phyloP scores from a whole-genome alignment of 2,329 filamentous ascomycete species.

The Arthrobotrys conoides region DNA sequence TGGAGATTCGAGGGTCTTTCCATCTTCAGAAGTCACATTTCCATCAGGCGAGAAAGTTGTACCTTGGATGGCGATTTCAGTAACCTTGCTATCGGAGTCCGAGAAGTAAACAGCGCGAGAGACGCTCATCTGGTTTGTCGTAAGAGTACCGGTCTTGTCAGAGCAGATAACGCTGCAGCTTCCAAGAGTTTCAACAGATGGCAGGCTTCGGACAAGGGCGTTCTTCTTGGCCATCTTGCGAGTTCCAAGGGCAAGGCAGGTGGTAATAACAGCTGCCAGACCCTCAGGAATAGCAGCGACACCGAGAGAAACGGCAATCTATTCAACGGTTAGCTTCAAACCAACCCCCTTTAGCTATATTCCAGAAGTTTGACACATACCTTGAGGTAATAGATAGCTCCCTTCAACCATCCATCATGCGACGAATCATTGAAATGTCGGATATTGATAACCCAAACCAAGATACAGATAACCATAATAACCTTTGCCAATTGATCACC shows the following conservation, averaged over 20 bases:
- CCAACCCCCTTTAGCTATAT: neutral
- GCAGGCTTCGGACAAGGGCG: conserved; percentile 93
- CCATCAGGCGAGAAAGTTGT: conserved; percentile 84
- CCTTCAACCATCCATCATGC: conserved; percentile 94
- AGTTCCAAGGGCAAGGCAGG: conserved; percentile 93
- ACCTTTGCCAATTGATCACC: conserved; percentile 97
- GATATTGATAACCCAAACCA: conserved; percentile 99
- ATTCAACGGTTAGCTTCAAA: conserved; percentile 42
- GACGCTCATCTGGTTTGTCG: conserved; percentile 99
- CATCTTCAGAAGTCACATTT: conserved; percentile 73
- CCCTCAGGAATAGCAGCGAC: conserved; percentile 98
- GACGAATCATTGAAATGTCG: conserved; percentile 95
- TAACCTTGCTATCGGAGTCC: conserved; percentile 39
- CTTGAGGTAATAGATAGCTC: conserved; percentile 98
- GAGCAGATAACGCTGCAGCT: conserved; percentile 99
- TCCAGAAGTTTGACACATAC: conserved; percentile 54
- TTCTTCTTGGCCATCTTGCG: conserved; percentile 99
- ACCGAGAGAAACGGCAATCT: conserved; percentile 95
- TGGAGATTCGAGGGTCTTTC: conserved; percentile 73
- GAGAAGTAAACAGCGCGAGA: conserved; percentile 87
- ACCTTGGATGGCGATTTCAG: conserved; percentile 79
- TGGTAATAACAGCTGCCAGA: conserved; percentile 98
- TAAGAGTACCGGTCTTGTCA: conserved; percentile 98
- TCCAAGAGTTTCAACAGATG: conserved; percentile 96
- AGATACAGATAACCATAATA: conserved; percentile 94